Base-by-base conservation (phyloP, 2,329 filamentous ascomycete genomes). In the Epichloe aotearoae region DNA sequence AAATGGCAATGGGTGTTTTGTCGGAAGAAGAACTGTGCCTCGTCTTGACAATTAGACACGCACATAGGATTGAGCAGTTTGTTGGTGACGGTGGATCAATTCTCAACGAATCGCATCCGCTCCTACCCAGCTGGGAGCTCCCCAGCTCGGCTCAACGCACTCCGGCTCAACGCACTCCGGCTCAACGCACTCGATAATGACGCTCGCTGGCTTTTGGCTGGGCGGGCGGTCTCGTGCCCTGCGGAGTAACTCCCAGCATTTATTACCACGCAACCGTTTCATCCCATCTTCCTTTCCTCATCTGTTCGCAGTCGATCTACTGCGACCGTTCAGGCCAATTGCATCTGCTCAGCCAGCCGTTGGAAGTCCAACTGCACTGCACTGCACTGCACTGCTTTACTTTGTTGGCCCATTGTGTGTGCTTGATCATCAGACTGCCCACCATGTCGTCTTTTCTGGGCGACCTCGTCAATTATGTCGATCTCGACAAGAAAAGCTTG, bases 401-500 rank as follows among this genome's bases (percentile, higher is more conserved):
- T 42, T 42, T 20, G 26, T n/a, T 38, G 20, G 7, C 8, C n/a
- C 45, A 12, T 15, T 38, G n/a, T 17, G 8, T 15, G 12, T 20
- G 17, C 47, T 42, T 36, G 17, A 26, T 23, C 6, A 12, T 6
- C 47, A n/a, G 17, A 42, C 17, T 42, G 47, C 39, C 50, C 57
- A 58, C 55, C 56, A 74, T 76, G 73, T 64, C 67, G 56, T 61
- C 65, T 52, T 57, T 66, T 37, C 55, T 65, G 46, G 61, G 63
- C 54, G 66, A 74, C 55, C 57, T 80, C 58, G 68, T 84, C 58
- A 76, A 85, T 62, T 75, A 87, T 64, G 70, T 88, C 57, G 80
- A 88, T 64, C 73, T 87, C 51, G 72, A 73, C 66, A 80, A 87
- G 70, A 74, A 71, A 66, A 84, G 81, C 66, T 67, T 89, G 52